Evolutionary conservation across 2,329 filamentous ascomycete genomes (phyloP), one percentile per base, ranked within the genome.

Genomic region (Alternaria tenuissima): DNA sequence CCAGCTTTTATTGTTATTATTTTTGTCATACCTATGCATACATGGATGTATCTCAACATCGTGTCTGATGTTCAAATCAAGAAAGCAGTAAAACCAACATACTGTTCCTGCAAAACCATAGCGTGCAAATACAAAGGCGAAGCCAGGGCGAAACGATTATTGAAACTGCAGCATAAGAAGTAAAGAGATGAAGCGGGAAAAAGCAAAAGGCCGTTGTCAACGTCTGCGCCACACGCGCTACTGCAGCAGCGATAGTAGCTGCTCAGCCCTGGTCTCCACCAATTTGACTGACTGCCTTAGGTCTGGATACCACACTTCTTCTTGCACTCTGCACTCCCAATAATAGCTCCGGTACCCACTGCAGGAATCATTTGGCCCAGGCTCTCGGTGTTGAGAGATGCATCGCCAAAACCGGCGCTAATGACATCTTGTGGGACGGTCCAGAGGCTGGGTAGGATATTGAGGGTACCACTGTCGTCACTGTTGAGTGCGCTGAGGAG

Each of bases 391-490:
- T 79, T 68, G 9, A 80, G 32, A 2, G 70, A 65, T 14, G 68
- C 66, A 52, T 76, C 65, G 12, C 82, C 82, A 36, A 84, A 81
- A 0, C 80, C 80, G 20, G 81, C 81, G 12, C 75, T 75, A 7
- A 83, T 74, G 42, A 84, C 76, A 14, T 81, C 79, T 4, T 64
- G 59, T 0, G 80, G 81, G 30, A 80, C 64, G 8, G 61, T 66
- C 70, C 80, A 82, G 26, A 85, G 70, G 2, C 72, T 73, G 49
- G 84, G 82, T 8, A 81, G 75, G 44, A 83, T 71, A 59, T 85
- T 85, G 14, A 78, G 67, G 1, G 83, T 86, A n/a, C 83, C 84
- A 2, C 80, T 74, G 57, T 86, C 84, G 36, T 84, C 81, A 28
- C 75, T 79, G 65, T 80, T 82, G 43, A 86, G 79, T 1, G 83